phyloP scores from a whole-genome alignment of 805 yeast genomes.

The Cyberlindnera nakhonratchasimensis region DNA sequence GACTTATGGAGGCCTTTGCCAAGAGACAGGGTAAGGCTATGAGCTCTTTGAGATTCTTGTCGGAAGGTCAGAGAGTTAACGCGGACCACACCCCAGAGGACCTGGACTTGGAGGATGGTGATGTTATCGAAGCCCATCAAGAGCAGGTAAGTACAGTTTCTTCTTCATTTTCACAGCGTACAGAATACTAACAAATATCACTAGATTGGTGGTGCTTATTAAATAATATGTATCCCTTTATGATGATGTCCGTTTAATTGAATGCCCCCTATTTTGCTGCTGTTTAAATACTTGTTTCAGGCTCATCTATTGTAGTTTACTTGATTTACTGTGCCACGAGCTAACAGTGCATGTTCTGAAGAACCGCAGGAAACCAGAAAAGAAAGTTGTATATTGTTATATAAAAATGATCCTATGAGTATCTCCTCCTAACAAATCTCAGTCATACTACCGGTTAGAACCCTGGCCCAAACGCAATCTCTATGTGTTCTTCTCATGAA shows the following conservation, averaged over 20 bases:
- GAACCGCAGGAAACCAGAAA: no score
- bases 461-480: no score
- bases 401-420: no score
- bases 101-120: constrained; percentile 92
- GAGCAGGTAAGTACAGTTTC: constrained; percentile 72
- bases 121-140: constrained; percentile 94
- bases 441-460: no score
- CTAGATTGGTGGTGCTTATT: constrained; percentile 21
- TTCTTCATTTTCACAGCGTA: background rate
- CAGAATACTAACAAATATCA: constrained; percentile 27
- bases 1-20: constrained; percentile 97
- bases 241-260: background rate
- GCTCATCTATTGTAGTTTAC: no score
- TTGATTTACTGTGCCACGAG: no score
- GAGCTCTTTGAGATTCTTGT: constrained; percentile 79
- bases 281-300: no score
- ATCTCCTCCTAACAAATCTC: no score
- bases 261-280: no score
- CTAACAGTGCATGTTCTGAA: no score
- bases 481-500: no score
- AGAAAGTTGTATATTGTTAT: no score
- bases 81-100: constrained; percentile 91
- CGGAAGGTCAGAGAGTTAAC: constrained; percentile 87
- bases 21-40: constrained; percentile 93
- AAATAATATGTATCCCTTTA: background rate